A percentile compares a stretch with the other conserved stretches of the same genome.
phyloP scores from a whole-genome alignment of 176 grass and related monocot genomes.

The Areca catechu region DNA sequence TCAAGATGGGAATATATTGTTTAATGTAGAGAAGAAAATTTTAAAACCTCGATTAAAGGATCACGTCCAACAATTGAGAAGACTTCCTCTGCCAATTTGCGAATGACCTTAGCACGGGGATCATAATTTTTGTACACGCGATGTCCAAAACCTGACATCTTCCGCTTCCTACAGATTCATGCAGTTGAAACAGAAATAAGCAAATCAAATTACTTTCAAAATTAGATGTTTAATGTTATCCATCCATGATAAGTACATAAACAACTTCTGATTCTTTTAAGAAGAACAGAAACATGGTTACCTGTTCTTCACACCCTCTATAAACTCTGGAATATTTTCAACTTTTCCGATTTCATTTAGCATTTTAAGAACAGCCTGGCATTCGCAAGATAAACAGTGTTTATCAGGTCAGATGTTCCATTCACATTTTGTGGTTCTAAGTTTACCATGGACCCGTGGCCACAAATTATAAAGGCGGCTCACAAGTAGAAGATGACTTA shows the following conservation, averaged over 20 bases:
- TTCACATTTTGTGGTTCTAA: too few species aligned
- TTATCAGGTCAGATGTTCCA: background rate
- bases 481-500: too few species aligned
- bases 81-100: conserved; percentile 88
- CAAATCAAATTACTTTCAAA: too few species aligned
- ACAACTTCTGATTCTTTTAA: too few species aligned
- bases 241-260: too few species aligned
- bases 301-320: conserved; percentile 97
- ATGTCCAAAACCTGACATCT: conserved; percentile 94
- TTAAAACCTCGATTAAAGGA: conserved; percentile 79
- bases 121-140: conserved; percentile 98
- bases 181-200: too few species aligned
- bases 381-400: conserved; percentile 19
- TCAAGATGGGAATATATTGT: too few species aligned
- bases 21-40: too few species aligned
- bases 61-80: conserved; percentile 93
- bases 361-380: conserved; percentile 98
- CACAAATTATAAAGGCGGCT: too few species aligned
- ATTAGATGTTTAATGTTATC: too few species aligned
- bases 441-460: too few species aligned
- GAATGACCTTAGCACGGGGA: conserved; percentile 90
- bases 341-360: conserved; percentile 84
- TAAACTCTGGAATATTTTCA: conserved; percentile 87
- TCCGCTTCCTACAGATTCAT: conserved; percentile 48
- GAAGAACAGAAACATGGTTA: conserved; percentile 14